These are phyloP conservation scores for Metschnikowia drakensbergensis DNA, from an alignment of 805 yeast genomes.

Conservation along the genomic window DNA sequence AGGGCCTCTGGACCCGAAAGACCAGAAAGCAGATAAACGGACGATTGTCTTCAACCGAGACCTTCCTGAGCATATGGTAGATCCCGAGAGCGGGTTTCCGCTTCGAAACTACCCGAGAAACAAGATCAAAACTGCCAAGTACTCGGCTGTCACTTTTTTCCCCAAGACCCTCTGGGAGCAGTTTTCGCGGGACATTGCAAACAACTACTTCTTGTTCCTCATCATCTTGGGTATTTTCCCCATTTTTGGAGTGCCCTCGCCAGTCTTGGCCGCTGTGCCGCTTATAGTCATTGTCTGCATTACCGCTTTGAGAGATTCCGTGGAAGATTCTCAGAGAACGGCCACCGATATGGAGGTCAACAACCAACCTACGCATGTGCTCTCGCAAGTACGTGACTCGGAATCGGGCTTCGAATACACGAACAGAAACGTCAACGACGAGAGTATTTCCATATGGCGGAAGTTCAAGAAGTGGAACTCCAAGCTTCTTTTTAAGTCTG, in stretches of 20 bases:
- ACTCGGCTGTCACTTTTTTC: constrained; percentile 53
- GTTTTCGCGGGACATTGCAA: constrained; percentile 54
- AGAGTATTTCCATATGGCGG: constrained; percentile 66
- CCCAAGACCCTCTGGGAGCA: constrained; percentile 55
- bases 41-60: constrained; percentile 45
- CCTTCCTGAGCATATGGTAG: constrained; percentile 55
- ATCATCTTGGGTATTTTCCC: constrained; percentile 48
- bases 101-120: constrained; percentile 45
- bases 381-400: constrained; percentile 41
- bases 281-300: constrained; percentile 71
- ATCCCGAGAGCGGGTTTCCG: constrained; percentile 30
- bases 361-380: constrained; percentile 66
- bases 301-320: constrained; percentile 73
- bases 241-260: constrained; percentile 71
- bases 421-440: constrained; percentile 62
- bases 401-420: constrained; percentile 24
- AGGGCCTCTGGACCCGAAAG: constrained; percentile 26
- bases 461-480: constrained; percentile 54
- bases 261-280: constrained; percentile 77
- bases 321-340: constrained; percentile 71
- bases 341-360: constrained; percentile 64
- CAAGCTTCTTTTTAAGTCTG: constrained; percentile 24
- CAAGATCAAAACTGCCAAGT: constrained; percentile 60
- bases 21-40: constrained; percentile 19
- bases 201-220: constrained; percentile 52